Conservation (phyloP, 169 alveolate genomes). For the Babesia sp. region DNA sequence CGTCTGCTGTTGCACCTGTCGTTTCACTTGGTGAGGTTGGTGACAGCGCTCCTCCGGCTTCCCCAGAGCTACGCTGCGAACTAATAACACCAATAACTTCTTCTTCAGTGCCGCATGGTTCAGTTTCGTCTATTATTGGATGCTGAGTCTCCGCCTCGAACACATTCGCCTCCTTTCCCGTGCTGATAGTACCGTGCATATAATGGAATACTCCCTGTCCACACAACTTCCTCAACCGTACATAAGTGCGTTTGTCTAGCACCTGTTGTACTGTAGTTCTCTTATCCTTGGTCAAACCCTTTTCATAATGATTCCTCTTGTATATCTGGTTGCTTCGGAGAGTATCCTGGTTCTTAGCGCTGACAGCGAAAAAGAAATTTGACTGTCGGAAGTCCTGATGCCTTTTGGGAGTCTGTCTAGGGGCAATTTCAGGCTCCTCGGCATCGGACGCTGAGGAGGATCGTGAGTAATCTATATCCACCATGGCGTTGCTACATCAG, state of each 20-base stretch:
- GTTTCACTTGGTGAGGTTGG: constrained; percentile 81
- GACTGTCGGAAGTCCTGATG: not conserved
- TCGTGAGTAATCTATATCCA: not conserved
- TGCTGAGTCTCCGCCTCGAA: constrained; percentile 82
- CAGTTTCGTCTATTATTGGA: constrained; percentile 57
- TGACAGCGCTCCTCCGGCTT: constrained; percentile 81
- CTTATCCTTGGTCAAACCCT: constrained; percentile 91
- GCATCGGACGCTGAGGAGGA: constrained; percentile 2
- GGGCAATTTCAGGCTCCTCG: not conserved
- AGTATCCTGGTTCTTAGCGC: constrained; percentile 2
- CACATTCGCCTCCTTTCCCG: constrained; percentile 98
- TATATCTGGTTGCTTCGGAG: constrained; percentile 45
- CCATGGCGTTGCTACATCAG: not conserved
- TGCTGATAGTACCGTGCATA: constrained; percentile 95
- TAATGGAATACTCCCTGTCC: constrained; percentile 87
- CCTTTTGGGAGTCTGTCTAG: not conserved
- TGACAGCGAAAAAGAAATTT: constrained; percentile 4
- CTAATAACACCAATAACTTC: not conserved
- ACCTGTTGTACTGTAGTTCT: constrained; percentile 96
- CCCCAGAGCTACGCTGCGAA: not conserved
- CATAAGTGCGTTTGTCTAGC: constrained; percentile 93
- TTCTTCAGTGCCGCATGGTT: constrained; percentile 16
- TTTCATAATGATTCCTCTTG: constrained; percentile 52
- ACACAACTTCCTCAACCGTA: constrained; percentile 86
- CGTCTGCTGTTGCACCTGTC: not conserved